Base-by-base conservation (phyloP, 1,139 yeast species). In the Taphrina flavorubra region DNA sequence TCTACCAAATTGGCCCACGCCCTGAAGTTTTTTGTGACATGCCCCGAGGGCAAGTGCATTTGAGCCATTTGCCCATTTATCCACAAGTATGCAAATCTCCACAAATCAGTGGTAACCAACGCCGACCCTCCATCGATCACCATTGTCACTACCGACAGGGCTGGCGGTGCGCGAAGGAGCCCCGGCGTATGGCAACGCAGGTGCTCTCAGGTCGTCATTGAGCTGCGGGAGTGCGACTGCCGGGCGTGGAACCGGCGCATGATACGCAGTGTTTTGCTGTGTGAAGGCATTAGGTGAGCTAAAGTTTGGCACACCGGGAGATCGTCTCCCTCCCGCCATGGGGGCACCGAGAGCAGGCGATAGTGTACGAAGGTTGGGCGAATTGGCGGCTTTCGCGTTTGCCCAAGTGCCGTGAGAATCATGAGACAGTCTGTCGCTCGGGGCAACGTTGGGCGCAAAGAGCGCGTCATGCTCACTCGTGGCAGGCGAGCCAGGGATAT, bases 401-500 rank as follows among this genome's bases (percentile, higher is more conserved):
- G 53, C 20, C 51, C 51, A 44, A n/a, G 39, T 31, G 47, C 40
- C 36, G 16, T 37, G 36, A 2, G 62, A 58, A 18, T 58, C 62
- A 47, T 58, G 51, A 14, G 49, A 36, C 20, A 58, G 18, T 14
- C 62, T 42, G 14, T 58, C 62, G 36, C 62, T 58, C 31, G 62
- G 53, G 10, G 51, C 42, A 13, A 58, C 14, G n/a, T 58, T 63
- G 6, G 67, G 67, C 7, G 67, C 67, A 40, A 63, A 63, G 36
- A 63, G 58, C n/a, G 67, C 67, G 34, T 63, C 67, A 31, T 63
- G 67, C 46, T 63, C 67, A 37, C 67, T 57, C 6, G 55, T 40
- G 18, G 40, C 51, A n/a, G 67, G 67, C 36, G 67, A 63, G 13
- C 42, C 61, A 14, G 67, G 67, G 20, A 47, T 37, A 55, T 40